Percentiles rank a stretch among this genome's conserved stretches.
These are phyloP conservation scores for Cordyceps fumosorosea DNA, from an alignment of 2,329 filamentous ascomycete species.

Conservation along the genomic window DNA sequence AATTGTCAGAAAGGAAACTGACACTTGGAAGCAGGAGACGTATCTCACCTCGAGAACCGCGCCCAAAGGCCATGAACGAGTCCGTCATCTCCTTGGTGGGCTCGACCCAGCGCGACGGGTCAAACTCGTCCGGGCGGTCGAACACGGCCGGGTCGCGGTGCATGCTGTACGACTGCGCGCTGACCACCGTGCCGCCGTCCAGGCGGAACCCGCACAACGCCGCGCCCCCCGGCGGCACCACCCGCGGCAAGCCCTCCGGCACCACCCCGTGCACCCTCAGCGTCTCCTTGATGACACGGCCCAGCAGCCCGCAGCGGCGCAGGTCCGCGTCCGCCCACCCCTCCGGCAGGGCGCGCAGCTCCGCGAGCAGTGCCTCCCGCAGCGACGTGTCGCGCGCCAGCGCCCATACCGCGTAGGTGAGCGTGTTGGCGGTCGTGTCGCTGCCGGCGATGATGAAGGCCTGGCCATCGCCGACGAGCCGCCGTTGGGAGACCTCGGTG, in stretches of 20 bases:
- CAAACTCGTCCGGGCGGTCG: constrained; percentile 27
- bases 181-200: constrained; percentile 32
- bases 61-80: constrained; percentile 46
- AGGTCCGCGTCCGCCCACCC: constrained; percentile 17
- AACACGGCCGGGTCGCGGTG: constrained; percentile 38
- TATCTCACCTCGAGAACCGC: constrained; percentile 37
- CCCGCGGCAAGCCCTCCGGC: constrained; percentile 33
- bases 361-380: constrained; percentile 25
- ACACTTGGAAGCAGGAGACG: neutral
- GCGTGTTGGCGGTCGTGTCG: constrained; percentile 43
- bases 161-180: constrained; percentile 38
- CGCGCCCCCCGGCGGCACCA: constrained; percentile 33
- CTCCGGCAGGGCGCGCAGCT: constrained; percentile 28
- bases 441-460: constrained; percentile 43
- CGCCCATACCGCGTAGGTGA: constrained; percentile 42
- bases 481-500: constrained; percentile 18
- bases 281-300: constrained; percentile 37
- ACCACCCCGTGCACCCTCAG: constrained; percentile 37
- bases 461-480: constrained; percentile 33
- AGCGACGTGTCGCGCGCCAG: constrained; percentile 26
- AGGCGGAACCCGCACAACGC: constrained; percentile 32
- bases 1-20: neutral
- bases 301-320: constrained; percentile 30
- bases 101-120: constrained; percentile 32
- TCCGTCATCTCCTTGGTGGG: constrained; percentile 36